Conservation (phyloP, 2,329 filamentous ascomycete species). For the Aspergillus sp. region DNA sequence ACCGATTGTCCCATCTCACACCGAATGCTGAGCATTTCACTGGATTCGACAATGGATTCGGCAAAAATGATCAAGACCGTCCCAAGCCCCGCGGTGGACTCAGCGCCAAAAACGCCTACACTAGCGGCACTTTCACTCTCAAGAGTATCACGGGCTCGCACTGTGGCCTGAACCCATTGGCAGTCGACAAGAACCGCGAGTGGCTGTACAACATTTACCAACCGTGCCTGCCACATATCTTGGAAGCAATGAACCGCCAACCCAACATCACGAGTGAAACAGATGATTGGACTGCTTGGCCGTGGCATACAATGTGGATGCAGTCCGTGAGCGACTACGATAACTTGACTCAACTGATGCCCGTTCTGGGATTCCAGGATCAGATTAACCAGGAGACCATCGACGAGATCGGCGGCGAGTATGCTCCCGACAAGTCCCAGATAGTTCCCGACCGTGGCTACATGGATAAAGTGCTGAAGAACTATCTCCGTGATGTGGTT, state of each 20-base stretch:
- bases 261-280: conserved; percentile 15
- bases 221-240: conserved; percentile 38
- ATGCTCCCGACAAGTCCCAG: conserved; percentile 16
- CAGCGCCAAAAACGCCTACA: conserved; percentile 36
- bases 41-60: conserved; percentile 19
- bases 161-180: conserved; percentile 39
- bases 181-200: conserved; percentile 40
- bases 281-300: conserved; percentile 24
- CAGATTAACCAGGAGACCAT: conserved; percentile 22
- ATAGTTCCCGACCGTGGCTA: conserved; percentile 12
- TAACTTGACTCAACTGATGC: conserved; percentile 21
- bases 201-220: conserved; percentile 39
- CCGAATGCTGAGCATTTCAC: conserved; percentile 24
- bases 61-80: conserved; percentile 11
- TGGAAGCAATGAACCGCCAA: conserved; percentile 20
- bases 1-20: conserved; percentile 22
- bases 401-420: conserved; percentile 17
- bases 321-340: conserved; percentile 29
- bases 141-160: conserved; percentile 39
- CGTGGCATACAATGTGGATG: conserved; percentile 29
- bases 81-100: conserved; percentile 33
- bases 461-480: conserved; percentile 15
- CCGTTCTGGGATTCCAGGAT: conserved; percentile 21
- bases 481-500: conserved; percentile 21
- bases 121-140: conserved; percentile 39